Evolutionary conservation across 1,284 basidiomycete genomes (phyloP).

Genomic region (Rhodofomes roseus): DNA sequence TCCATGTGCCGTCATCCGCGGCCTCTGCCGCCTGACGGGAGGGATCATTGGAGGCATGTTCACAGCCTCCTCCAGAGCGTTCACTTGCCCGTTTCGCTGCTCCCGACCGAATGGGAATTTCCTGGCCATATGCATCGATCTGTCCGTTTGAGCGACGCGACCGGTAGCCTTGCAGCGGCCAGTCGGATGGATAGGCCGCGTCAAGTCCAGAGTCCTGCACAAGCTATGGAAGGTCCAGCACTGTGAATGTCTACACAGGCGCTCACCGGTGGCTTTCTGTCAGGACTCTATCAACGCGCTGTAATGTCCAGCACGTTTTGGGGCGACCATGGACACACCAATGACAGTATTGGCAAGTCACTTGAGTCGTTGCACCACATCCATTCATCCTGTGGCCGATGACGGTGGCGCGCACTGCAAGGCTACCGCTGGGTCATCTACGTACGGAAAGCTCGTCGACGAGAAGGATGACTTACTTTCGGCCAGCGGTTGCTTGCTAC

Average conservation of each 20-base stretch:
- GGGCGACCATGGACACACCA: neutral
- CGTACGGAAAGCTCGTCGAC: too few species aligned
- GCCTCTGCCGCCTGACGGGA: neutral
- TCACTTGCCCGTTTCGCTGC: neutral
- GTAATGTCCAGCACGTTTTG: neutral
- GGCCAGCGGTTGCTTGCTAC: neutral
- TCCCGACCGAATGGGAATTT: neutral
- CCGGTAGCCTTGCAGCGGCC: neutral
- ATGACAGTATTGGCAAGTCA: neutral
- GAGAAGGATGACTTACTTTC: neutral
- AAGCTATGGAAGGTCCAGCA: neutral
- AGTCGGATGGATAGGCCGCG: neutral
- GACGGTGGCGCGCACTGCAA: neutral
- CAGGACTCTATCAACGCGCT: neutral
- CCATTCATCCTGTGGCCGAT: neutral
- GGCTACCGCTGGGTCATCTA: neutral
- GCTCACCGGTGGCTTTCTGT: neutral
- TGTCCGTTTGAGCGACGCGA: neutral
- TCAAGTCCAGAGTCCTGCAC: neutral
- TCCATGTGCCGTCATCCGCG: constrained; percentile 1
- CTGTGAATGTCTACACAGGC: neutral
- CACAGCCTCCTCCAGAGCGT: neutral
- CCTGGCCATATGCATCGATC: neutral
- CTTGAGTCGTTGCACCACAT: neutral
- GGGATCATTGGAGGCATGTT: neutral